A percentile compares a stretch with the other conserved stretches of the same genome.
These are phyloP conservation scores for Boletus subcaerulescens DNA, from an alignment of 768 basidiomycete genomes.

Conservation along the genomic window DNA sequence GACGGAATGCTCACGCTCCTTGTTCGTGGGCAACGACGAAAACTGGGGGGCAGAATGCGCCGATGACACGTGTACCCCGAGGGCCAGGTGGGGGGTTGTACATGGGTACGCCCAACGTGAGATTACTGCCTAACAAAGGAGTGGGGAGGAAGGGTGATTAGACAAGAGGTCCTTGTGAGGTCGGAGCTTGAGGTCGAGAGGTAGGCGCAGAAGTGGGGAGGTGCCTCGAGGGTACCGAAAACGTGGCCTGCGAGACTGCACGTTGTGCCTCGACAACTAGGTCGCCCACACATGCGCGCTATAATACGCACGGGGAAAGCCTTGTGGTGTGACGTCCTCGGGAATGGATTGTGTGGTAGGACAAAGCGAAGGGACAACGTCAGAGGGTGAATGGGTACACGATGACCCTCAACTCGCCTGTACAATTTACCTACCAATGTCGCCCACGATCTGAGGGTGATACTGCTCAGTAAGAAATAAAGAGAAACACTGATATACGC, in stretches of 20 bases:
- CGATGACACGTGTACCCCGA: slow-evolving; percentile 17
- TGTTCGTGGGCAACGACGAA: slow-evolving; percentile 61
- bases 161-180: neutral
- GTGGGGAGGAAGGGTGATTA: slow-evolving; percentile 27
- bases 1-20: slow-evolving; percentile 34
- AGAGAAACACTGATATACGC: slow-evolving; percentile 16
- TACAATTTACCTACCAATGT: slow-evolving; percentile 46
- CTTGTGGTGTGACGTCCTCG: slow-evolving; percentile 76
- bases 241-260: slow-evolving; percentile 52
- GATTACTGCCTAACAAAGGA: slow-evolving; percentile 32
- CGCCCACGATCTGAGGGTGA: slow-evolving; percentile 41
- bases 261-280: slow-evolving; percentile 62
- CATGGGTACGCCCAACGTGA: slow-evolving; percentile 20
- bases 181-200: neutral
- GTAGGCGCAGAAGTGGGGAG: neutral
- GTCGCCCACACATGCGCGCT: slow-evolving; percentile 58
- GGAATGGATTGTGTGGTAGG: slow-evolving; percentile 60
- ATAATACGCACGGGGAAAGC: slow-evolving; percentile 72
- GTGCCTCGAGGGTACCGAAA: slow-evolving; percentile 35
- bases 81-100: slow-evolving; percentile 9
- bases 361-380: neutral
- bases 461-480: neutral
- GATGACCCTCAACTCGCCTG: slow-evolving; percentile 29
- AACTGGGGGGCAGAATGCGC: slow-evolving; percentile 37
- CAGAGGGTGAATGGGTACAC: neutral